Evolutionary conservation across 179 eudicot genomes (phyloP), one percentile per base, ranked within the genome.

Genomic region (Beta corolliflora): DNA sequence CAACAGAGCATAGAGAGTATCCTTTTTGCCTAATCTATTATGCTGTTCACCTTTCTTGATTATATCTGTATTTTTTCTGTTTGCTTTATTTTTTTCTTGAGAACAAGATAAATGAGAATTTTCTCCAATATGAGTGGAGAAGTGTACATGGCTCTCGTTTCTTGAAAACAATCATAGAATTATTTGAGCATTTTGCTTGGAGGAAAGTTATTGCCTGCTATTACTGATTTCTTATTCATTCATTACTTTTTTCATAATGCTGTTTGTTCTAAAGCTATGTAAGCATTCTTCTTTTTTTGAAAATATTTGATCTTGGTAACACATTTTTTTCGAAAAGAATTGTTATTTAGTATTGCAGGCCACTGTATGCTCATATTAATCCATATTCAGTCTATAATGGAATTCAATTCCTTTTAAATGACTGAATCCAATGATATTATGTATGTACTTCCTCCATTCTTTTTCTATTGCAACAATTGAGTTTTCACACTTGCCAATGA

Each of bases 1-100:
- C 98, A 96, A 88, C 94, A 93, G 86, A 96, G 98, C 90, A 96
- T 96, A 67, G 99, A 96, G 83, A 94, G 99, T 96, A 96, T 96
- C 99, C 97, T 91, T 82, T 80, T 64, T 46, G 19, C 18, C 77
- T 53, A 3, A 44, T 19, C 12, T 67, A 15, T 41, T 77, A 5
- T 3, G 11, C 5, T 41, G 10, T 68, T 48, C 69, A 45, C 23
- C 60, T 11, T 23, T 41, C 8, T 16, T 70, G 5, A 25, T 58
- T 56, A 31, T 50, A 5, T 25, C 1, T 59, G 3, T 61, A 29
- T 25, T 18, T 75, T 31, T 14, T 4, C 4, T 15, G 55, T 21
- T 53, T 4, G 21, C 10, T n/a, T 21, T 7, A 14, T n/a, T 58
- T 61, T 60, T 44, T 29, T n/a, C 45, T 45, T 23, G 23, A 21